A percentile compares a stretch with the other conserved stretches of the same genome.
These are phyloP conservation scores for Pythium scleroteichum DNA, from an alignment of 352 stramenopile species.

Conservation along the genomic window DNA sequence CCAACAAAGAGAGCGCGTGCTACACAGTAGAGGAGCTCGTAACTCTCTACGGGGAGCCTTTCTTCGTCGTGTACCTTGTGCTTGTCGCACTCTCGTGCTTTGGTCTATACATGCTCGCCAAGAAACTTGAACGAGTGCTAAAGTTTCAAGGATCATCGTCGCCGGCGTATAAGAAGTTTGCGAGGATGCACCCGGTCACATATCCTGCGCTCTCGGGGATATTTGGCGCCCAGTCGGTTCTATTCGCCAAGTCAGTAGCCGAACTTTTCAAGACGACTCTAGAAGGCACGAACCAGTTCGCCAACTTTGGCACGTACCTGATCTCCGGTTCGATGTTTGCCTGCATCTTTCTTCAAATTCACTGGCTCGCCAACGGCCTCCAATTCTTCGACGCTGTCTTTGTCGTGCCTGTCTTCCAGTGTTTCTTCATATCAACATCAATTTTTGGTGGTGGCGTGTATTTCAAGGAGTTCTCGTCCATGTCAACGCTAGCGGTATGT, in stretches of 20 bases:
- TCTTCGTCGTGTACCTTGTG: conserved; percentile 69
- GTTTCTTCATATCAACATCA: conserved; percentile 91
- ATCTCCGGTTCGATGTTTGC: conserved; percentile 79
- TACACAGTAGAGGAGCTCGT: conserved; percentile 80
- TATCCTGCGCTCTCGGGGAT: conserved; percentile 75
- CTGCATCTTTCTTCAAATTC: conserved; percentile 87
- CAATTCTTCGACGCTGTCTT: conserved; percentile 87
- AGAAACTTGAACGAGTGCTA: conserved; percentile 48
- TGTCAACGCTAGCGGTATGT: conserved; percentile 46
- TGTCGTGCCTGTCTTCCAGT: conserved; percentile 84
- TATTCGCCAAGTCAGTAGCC: conserved; percentile 82
- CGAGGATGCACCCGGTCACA: conserved; percentile 59
- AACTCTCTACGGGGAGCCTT: conserved; percentile 55
- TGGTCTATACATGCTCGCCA: conserved; percentile 37
- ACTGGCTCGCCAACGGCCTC: conserved; percentile 84
- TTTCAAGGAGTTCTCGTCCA: conserved; percentile 81
- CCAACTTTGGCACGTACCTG: conserved; percentile 68
- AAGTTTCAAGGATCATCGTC: conserved; percentile 45
- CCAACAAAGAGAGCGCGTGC: conserved; percentile 69
- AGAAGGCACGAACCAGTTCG: conserved; percentile 73
- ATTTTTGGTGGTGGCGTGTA: conserved; percentile 89
- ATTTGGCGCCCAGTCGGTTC: conserved; percentile 77
- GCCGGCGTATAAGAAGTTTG: conserved; percentile 52
- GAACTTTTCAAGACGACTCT: conserved; percentile 85
- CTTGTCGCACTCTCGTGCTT: conserved; percentile 47